A percentile compares a stretch with the other conserved stretches of the same genome.
Evolutionary conservation across 352 stramenopile species (phyloP).

Genomic region (Pilasporangium apinafurcum): DNA sequence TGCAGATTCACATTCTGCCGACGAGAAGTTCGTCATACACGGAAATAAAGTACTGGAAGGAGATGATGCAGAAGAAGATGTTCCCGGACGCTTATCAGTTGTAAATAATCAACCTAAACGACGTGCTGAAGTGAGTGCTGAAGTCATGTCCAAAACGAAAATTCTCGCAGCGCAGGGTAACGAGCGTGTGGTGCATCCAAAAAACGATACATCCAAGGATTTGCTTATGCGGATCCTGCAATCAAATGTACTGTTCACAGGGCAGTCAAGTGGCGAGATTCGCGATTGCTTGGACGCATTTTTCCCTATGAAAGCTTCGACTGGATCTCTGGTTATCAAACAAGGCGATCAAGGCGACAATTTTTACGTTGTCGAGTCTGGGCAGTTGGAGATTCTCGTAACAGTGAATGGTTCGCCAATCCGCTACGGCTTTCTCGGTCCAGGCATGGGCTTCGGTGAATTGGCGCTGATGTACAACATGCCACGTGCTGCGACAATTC

Average conservation of each 20-base stretch:
- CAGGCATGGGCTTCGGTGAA: conserved; percentile 91
- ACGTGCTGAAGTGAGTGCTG: conserved; percentile 68
- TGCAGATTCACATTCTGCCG: too few species aligned
- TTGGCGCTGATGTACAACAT: conserved; percentile 96
- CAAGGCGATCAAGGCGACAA: conserved; percentile 74
- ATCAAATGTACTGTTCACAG: conserved; percentile 72
- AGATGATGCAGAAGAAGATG: background rate
- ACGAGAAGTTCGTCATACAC: too few species aligned
- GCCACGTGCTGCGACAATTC: conserved; percentile 92
- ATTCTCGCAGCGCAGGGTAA: conserved; percentile 42
- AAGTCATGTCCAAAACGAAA: conserved; percentile 68
- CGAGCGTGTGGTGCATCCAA: conserved; percentile 57
- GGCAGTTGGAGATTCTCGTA: conserved; percentile 69
- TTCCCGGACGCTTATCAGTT: background rate
- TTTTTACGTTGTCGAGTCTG: conserved; percentile 64
- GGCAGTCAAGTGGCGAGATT: conserved; percentile 44
- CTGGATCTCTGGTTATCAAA: conserved; percentile 46
- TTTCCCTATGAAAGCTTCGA: conserved; percentile 38
- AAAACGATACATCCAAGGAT: conserved; percentile 44
- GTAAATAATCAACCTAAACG: conserved; percentile 16
- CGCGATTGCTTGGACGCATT: conserved; percentile 72
- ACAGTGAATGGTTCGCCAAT: conserved; percentile 47
- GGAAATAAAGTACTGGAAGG: background rate
- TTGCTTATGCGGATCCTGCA: conserved; percentile 58
- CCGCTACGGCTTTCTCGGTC: conserved; percentile 54